These are phyloP conservation scores for Colletotrichum spaethianum DNA, from an alignment of 2,329 filamentous ascomycete species.

Conservation along the genomic window DNA sequence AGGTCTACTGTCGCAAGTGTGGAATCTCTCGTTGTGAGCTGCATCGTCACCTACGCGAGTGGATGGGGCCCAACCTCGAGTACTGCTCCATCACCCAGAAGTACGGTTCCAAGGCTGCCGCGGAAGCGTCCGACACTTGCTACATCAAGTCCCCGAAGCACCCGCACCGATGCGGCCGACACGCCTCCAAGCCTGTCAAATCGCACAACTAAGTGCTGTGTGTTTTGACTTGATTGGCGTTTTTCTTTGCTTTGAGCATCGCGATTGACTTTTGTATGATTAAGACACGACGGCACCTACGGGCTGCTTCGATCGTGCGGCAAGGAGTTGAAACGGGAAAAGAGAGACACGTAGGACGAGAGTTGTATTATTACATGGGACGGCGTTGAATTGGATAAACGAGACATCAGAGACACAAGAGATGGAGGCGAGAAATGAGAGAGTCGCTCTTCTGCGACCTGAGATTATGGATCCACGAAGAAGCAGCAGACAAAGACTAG, in stretches of 20 bases:
- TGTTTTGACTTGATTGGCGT: neutral
- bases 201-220: neutral
- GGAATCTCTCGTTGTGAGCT: slow-evolving; percentile 74
- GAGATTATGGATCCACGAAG: neutral
- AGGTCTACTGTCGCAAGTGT: slow-evolving; percentile 75
- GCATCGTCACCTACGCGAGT: slow-evolving; percentile 72
- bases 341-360: neutral
- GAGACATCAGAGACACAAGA: neutral
- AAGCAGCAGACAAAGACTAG: neutral
- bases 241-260: neutral
- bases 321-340: neutral
- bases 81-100: slow-evolving; percentile 73
- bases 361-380: neutral
- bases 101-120: slow-evolving; percentile 65
- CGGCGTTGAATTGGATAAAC: neutral
- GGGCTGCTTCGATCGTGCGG: neutral
- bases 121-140: slow-evolving; percentile 66
- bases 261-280: slow-evolving; percentile 1
- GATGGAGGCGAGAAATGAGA: neutral
- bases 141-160: slow-evolving; percentile 74
- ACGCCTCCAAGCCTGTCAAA: slow-evolving; percentile 52
- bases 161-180: slow-evolving; percentile 70
- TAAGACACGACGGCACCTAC: neutral
- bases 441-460: neutral
- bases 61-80: slow-evolving; percentile 70